These are phyloP conservation scores for Syncephalastrum monosporum DNA, from an alignment of 371 early-diverging fungal species.

Conservation along the genomic window DNA sequence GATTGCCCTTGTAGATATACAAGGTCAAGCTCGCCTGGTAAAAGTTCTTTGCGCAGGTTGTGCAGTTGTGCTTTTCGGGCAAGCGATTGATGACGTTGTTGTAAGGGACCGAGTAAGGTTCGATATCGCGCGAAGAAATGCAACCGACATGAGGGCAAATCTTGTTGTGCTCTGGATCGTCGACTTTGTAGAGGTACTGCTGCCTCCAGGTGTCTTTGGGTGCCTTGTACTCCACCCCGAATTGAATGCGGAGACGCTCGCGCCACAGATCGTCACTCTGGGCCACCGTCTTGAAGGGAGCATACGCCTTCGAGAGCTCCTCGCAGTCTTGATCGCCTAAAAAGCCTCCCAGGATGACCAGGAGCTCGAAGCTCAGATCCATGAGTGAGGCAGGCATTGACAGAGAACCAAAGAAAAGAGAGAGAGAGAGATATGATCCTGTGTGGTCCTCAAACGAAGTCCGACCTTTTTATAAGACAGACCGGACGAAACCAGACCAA, in stretches of 20 bases:
- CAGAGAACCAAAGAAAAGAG: constrained; percentile 4
- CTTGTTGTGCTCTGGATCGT: constrained; percentile 34
- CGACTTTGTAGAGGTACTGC: constrained; percentile 31
- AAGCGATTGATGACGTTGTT: constrained; percentile 39
- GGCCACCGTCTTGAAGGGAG: constrained; percentile 29
- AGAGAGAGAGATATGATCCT: not conserved
- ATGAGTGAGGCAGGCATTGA: constrained; percentile 9
- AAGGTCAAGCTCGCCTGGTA: constrained; percentile 21
- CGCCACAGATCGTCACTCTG: constrained; percentile 42
- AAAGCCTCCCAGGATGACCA: constrained; percentile 38
- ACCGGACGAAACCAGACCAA: not conserved
- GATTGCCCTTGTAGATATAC: constrained; percentile 40
- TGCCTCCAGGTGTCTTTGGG: constrained; percentile 40
- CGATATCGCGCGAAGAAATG: constrained; percentile 23
- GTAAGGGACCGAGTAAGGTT: constrained; percentile 35
- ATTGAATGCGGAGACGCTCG: constrained; percentile 35
- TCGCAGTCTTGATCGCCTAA: constrained; percentile 26
- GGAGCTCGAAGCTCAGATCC: constrained; percentile 34
- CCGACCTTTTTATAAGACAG: constrained; percentile 8
- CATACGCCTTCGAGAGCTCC: constrained; percentile 28
- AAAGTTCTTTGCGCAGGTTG: constrained; percentile 31
- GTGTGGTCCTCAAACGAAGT: constrained; percentile 2
- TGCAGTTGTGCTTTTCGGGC: constrained; percentile 38
- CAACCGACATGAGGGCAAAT: constrained; percentile 46
- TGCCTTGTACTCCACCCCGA: constrained; percentile 42